Base-by-base conservation (phyloP, 805 yeast genomes). In the Debaryomyces castellii region DNA sequence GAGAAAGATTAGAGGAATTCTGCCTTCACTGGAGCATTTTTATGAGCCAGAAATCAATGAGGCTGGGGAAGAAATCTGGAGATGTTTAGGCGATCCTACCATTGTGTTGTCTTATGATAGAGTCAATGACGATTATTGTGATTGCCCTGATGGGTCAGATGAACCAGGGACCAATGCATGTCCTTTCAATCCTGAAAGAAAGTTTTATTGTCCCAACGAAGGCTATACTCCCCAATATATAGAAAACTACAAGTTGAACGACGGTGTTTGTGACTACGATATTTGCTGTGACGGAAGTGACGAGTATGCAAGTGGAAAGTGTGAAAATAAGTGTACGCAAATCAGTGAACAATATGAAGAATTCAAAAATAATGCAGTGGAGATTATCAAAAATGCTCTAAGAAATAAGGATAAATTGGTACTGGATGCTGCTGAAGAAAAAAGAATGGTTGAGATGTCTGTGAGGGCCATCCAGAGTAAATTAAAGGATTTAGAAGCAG, bases 81-180 rank as follows among this genome's bases (percentile, higher is more conserved):
- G 71, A 5, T 92, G 98, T 68, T 62, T 92, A 30, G 56, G 66
- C 25, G 76, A 87, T 57, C 85, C 94, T 0, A 76, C 80, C n/a
- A 79, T 89, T 4, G 71, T 70, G 17, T 65, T 92, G 16, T 72
- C 83, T 34, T 71, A 72, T 42, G 69, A 69, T 30, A 87, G 83
- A 57, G 76, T 92, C 54, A 92, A 92, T 62, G 97, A 94, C 63
- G 86, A 90, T 55, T 85, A 77, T 59, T 92, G 98, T 66, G 98
- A 94, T 59, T 92, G 98, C 69, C 97, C 97, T 0, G 99, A 94
- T 67, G 98, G 98, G 0, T 82, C 91, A 4, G 99, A 94, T 67
- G 98, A 94, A 63, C 97, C 97, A 0, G 97, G 97, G 0, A 92
- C 98, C 0, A 71, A 85, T 33, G 97, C 97, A 0, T 92, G 98